These are phyloP conservation scores for Alternaria tenuissima DNA, from an alignment of 2,329 filamentous ascomycete species.

Conservation along the genomic window DNA sequence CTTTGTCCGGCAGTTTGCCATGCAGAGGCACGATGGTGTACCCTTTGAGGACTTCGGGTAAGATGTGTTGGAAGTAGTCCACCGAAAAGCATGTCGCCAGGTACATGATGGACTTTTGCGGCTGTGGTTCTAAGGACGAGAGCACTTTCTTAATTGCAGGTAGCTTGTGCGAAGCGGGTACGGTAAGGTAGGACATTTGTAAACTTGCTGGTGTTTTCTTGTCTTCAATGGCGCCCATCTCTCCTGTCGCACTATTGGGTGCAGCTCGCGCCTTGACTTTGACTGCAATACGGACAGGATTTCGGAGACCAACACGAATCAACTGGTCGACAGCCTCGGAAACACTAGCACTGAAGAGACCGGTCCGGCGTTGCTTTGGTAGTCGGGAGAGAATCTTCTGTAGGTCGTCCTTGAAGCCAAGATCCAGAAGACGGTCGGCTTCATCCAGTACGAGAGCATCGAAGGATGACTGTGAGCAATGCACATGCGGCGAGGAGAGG, in stretches of 20 bases:
- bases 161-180: slow-evolving; percentile 80
- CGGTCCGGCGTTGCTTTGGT: slow-evolving; percentile 92
- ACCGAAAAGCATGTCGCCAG: slow-evolving; percentile 93
- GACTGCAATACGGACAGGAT: slow-evolving; percentile 93
- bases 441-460: slow-evolving; percentile 94
- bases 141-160: slow-evolving; percentile 77
- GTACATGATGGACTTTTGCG: slow-evolving; percentile 89
- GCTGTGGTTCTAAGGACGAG: slow-evolving; percentile 71
- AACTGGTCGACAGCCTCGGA: slow-evolving; percentile 94
- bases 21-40: slow-evolving; percentile 83
- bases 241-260: slow-evolving; percentile 51
- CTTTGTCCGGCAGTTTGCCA: slow-evolving; percentile 88
- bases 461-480: slow-evolving; percentile 87
- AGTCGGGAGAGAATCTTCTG: slow-evolving; percentile 83
- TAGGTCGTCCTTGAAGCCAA: slow-evolving; percentile 92
- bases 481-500: slow-evolving; percentile 83
- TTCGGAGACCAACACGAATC: slow-evolving; percentile 87
- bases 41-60: slow-evolving; percentile 75
- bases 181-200: slow-evolving; percentile 85
- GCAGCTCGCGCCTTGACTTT: slow-evolving; percentile 72
- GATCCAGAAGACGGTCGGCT: slow-evolving; percentile 88
- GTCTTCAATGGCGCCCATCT: slow-evolving; percentile 73
- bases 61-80: slow-evolving; percentile 87
- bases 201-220: slow-evolving; percentile 89
- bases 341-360: slow-evolving; percentile 94